Evolutionary conservation across 202 grass and related monocot genomes (phyloP), one percentile per base, ranked within the genome.

Genomic region (Zoysia matrella): DNA sequence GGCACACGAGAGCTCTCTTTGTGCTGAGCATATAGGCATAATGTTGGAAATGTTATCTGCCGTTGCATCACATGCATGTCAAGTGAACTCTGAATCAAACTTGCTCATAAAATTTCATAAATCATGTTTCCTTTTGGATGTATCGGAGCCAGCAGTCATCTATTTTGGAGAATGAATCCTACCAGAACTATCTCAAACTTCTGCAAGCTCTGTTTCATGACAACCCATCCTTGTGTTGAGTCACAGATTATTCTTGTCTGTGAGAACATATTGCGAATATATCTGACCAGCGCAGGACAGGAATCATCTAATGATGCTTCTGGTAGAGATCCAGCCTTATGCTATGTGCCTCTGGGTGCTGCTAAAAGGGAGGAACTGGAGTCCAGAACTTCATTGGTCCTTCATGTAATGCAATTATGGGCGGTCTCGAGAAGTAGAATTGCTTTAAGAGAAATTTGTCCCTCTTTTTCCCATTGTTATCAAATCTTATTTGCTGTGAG

Each of bases 101-200:
- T 80, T 96, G 55, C 85, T 85, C 74, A 51, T 46, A n/a, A 94
- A 95, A 52, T 85, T 99, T 40, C 91, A 95, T 46, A 88, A 94
- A 77, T 85, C 89, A 81, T 95, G 96, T 72, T 90, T 83, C 56
- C 85, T 95, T 81, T 82, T 95, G 84, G 92, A 99, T 77, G 84
- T 95, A 76, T 85, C 92, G 72, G 96, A 92, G 67, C 96, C 93
- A 47, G 89, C 87, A 30, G 52, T 94, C 55, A 81, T 94, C 48
- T 91, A 94, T 82, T 95, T 99, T 1, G 30, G 96, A 99, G 85
- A 99, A 93, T 53, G 93, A 96, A 16, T 89, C 96, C 58, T 96
- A 94, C 86, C 87, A 96, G 79, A 92, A 68, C 72, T 90, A 92
- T 67, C 89, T 99, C 39, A 99, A 90, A 81, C 86, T 99, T 72